Evolutionary conservation across 2,329 filamentous ascomycete genomes (phyloP), one percentile per base, ranked within the genome.

Genomic region (Neurospora sp.): DNA sequence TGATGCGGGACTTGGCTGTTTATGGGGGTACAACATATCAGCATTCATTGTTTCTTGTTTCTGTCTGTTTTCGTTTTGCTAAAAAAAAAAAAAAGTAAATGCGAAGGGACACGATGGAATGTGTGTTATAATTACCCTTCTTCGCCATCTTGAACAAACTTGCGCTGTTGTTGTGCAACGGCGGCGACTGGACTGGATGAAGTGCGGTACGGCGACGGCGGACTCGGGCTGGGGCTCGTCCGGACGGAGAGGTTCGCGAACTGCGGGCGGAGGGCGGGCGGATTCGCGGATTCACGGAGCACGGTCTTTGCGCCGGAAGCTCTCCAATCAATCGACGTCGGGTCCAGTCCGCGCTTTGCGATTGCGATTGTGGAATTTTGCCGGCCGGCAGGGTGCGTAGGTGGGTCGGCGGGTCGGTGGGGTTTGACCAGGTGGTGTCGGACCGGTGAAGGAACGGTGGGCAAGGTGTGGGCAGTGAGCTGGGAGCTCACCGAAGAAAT

Each of bases 1-100:
- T 90, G 75, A 95, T 91, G 80, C 96, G 93, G 78, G 94, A 92
- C 86, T 98, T 98, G 72, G 86, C 93, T 96, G 80, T 57, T 41
- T 46, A 33, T 33, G 28, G 28, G 28, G 5, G 28, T 33, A 33
- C 28, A 33, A 33, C 28, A 33, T 6, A 33, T 33, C 28, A 33
- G 28, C 28, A 33, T 33, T 33, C 28, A 33, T 33, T 33, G 28
- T 33, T 33, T 33, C 28, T 33, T 33, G 28, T 33, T 33, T 33
- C 28, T 33, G 28, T 33, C 93, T 96, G 80, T 57, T 41, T 46
- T 28, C 46, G 23, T 10, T 19, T 11, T 19, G 8, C n/a, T 1
- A 23, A 36, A 6, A 38, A 36, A 6, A 38, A n/a, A 65, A 36
- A 8, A 38, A 66, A 40, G 33, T 12, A 28, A 38, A 6, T 40